Evolutionary conservation across 2,329 filamentous ascomycete genomes (phyloP), one percentile per base, ranked within the genome.

Genomic region (Aureobasidium sp.): DNA sequence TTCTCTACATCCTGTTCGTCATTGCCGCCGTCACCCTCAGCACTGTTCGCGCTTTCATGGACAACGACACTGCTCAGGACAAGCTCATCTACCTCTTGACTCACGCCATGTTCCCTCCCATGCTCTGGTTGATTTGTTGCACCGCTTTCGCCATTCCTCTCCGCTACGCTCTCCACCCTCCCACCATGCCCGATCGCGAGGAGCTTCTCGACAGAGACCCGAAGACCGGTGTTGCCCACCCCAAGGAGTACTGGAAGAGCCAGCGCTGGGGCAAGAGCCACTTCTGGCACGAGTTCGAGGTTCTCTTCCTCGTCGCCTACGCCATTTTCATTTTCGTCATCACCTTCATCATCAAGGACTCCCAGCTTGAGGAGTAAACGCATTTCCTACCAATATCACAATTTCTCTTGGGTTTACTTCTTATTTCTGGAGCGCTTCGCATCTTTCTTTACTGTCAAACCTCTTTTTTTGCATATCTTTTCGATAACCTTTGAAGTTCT

Each of bases 51-150:
- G 81, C 78, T 69, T 78, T 81, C 66, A 69, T 74, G 39, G 67
- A 73, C n/a, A 70, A 77, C 29, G 67, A 73, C 25, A 68, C 70
- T 4, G 70, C 73, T 37, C 72, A 72, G 64, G 74, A 76, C 10
- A 71, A 78, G n/a, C 73, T 84, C 14, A 68, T 81, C 51, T 79
- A 78, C 65, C 73, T 87, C 4, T 68, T 86, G 44, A 85, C 82
- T 0, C 82, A 85, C 68, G 82, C 82, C 11, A 82, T 81, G 72
- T 86, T 84, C 84, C 83, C 83, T 6, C 84, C 84, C 0, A 67
- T 85, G 47, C 80, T 82, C 0, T 85, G 83, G 72, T 67, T 84
- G 11, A 57, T 63, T 37, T 53, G 48, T 29, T 61, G 47, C 44
- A 62, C 61, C 8, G 63, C 63, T 16, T 63, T 64, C 51, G 49